A percentile compares a stretch with the other conserved stretches of the same genome.
phyloP scores from a whole-genome alignment of 129 eudicot species.

The Helianthus annuus region HanXRQr2.0-SUNRISE NC_035437.2:79012542-79013041 shows the following conservation, averaged over 20 bases:
- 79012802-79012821: constrained; percentile 78
- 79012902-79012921: constrained; percentile 90
- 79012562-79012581: too few relatives aligned
- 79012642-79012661: too few relatives aligned
- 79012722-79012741: too few relatives aligned
- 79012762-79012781: neutral
- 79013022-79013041: constrained; percentile 63
- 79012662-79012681: too few relatives aligned
- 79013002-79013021: constrained; percentile 46
- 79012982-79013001: constrained; percentile 83
- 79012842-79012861: constrained; percentile 94
- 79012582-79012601: too few relatives aligned
- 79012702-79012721: too few relatives aligned
- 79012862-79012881: constrained; percentile 84
- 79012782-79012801: constrained; percentile 61
- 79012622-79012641: too few relatives aligned
- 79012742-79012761: too few relatives aligned
- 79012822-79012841: constrained; percentile 83
- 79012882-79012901: constrained; percentile 92
- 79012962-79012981: constrained; percentile 53
- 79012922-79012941: constrained; percentile 76
- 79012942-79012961: constrained; percentile 66
- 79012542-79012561: too few relatives aligned
- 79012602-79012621: too few relatives aligned
- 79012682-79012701: too few relatives aligned